These are phyloP conservation scores for Hydnomerulius pinastri DNA, from an alignment of 768 basidiomycete genomes.

Conservation along the genomic window DNA sequence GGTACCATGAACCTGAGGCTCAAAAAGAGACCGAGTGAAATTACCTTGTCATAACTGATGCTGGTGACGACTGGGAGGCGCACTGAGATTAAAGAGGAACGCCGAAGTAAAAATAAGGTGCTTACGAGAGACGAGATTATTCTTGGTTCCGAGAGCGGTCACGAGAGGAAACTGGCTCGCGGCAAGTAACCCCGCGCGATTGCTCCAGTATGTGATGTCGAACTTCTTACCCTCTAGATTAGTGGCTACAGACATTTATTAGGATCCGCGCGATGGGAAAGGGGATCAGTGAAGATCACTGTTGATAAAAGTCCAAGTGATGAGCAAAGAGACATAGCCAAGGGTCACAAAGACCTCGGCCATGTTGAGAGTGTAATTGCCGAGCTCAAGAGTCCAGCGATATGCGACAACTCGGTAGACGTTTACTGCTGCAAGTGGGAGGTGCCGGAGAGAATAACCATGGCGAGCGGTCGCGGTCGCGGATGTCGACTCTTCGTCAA, in stretches of 20 bases:
- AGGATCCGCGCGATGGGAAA: neutral
- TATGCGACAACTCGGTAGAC: conserved; percentile 52
- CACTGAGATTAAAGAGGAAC: neutral
- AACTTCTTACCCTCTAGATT: neutral
- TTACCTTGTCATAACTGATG: conserved; percentile 29
- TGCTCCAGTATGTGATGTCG: conserved; percentile 26
- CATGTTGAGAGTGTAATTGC: conserved; percentile 39
- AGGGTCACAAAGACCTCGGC: conserved; percentile 49
- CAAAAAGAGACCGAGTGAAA: neutral
- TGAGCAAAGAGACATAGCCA: conserved; percentile 46
- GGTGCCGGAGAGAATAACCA: conserved; percentile 40
- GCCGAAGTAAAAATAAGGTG: neutral
- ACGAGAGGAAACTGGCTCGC: conserved; percentile 44
- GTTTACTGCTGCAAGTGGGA: conserved; percentile 41
- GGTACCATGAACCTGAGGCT: conserved; percentile 1
- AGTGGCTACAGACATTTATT: conserved; percentile 1
- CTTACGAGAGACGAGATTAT: conserved; percentile 46
- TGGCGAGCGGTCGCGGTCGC: conserved; percentile 7
- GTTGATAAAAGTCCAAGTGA: conserved; percentile 45
- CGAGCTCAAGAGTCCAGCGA: conserved; percentile 48
- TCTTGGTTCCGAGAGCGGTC: conserved; percentile 49
- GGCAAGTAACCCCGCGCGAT: conserved; percentile 33
- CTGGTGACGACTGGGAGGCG: conserved; percentile 27
- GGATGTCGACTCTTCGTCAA: conserved; percentile 21
- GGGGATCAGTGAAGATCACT: conserved; percentile 36